Conservation (phyloP, 2,329 filamentous ascomycete genomes). For the Talaromyces sp. region DNA sequence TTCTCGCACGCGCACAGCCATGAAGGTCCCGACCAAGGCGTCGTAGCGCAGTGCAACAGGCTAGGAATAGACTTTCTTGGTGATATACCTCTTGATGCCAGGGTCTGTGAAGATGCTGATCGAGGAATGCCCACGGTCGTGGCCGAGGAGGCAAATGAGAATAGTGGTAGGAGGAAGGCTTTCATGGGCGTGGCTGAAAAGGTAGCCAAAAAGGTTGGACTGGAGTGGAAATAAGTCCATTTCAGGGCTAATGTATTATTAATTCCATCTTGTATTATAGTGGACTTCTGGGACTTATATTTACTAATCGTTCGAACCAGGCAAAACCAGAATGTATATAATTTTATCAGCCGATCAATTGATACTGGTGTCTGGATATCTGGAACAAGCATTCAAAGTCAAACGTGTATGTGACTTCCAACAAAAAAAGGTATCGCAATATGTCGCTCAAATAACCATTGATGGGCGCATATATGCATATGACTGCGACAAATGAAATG, state of each 20-base stretch:
- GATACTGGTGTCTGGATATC: too few relatives aligned
- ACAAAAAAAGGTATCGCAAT: neutral
- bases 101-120: slow-evolving; percentile 82
- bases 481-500: neutral
- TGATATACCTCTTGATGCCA: slow-evolving; percentile 80
- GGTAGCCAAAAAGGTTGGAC: slow-evolving; percentile 39
- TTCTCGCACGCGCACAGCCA: slow-evolving; percentile 50
- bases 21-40: slow-evolving; percentile 49
- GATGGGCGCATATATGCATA: neutral
- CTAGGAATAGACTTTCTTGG: slow-evolving; percentile 74
- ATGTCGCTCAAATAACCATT: too few relatives aligned
- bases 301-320: neutral
- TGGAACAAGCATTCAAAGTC: neutral
- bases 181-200: slow-evolving; percentile 66
- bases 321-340: neutral
- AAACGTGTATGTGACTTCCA: neutral
- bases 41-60: slow-evolving; percentile 62
- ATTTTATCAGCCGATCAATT: neutral
- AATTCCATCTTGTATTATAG: neutral
- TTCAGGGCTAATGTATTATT: neutral
- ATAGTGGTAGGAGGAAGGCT: slow-evolving; percentile 62
- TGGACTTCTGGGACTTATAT: neutral
- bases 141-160: slow-evolving; percentile 58
- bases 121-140: slow-evolving; percentile 85
- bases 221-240: slow-evolving; percentile 30